Evolutionary conservation across 495 filamentous ascomycete genomes (phyloP).

Genomic region (Pyrenula aspistea): DNA sequence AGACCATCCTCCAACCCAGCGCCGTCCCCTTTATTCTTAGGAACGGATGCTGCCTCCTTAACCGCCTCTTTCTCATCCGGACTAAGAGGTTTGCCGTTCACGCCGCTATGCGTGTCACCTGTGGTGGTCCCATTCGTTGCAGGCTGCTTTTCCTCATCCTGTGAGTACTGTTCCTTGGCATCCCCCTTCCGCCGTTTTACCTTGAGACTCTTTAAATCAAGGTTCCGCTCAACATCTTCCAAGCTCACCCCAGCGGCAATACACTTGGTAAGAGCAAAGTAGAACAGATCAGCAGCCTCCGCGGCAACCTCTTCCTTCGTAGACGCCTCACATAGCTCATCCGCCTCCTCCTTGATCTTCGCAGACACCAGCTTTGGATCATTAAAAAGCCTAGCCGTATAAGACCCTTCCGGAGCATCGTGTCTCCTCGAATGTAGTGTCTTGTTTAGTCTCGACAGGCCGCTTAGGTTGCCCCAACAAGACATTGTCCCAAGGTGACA

Average conservation of each 20-base stretch:
- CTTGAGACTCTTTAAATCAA: slow-evolving; percentile 91
- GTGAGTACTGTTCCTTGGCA: slow-evolving; percentile 57
- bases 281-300: slow-evolving; percentile 89
- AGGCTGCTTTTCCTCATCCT: not conserved
- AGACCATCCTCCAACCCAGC: slow-evolving; percentile 43
- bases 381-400: slow-evolving; percentile 83
- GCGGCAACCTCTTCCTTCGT: slow-evolving; percentile 77
- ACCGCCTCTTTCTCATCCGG: slow-evolving; percentile 14
- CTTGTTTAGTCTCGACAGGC: slow-evolving; percentile 72
- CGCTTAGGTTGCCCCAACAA: slow-evolving; percentile 78
- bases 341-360: slow-evolving; percentile 97
- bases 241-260: slow-evolving; percentile 70
- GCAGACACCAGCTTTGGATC: slow-evolving; percentile 80
- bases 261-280: slow-evolving; percentile 88
- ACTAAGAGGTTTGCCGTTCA: slow-evolving; percentile 4
- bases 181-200: slow-evolving; percentile 84
- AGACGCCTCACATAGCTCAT: slow-evolving; percentile 78
- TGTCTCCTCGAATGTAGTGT: slow-evolving; percentile 68
- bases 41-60: slow-evolving; percentile 27
- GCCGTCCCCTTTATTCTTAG: slow-evolving; percentile 21
- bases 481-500: slow-evolving; percentile 86
- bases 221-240: slow-evolving; percentile 77
- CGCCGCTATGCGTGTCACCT: slow-evolving; percentile 2
- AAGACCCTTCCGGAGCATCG: slow-evolving; percentile 77
- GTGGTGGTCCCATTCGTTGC: not conserved